These are phyloP conservation scores for Cercospora nicotianae DNA, from an alignment of 2,329 filamentous ascomycete genomes.

Conservation along the genomic window DNA sequence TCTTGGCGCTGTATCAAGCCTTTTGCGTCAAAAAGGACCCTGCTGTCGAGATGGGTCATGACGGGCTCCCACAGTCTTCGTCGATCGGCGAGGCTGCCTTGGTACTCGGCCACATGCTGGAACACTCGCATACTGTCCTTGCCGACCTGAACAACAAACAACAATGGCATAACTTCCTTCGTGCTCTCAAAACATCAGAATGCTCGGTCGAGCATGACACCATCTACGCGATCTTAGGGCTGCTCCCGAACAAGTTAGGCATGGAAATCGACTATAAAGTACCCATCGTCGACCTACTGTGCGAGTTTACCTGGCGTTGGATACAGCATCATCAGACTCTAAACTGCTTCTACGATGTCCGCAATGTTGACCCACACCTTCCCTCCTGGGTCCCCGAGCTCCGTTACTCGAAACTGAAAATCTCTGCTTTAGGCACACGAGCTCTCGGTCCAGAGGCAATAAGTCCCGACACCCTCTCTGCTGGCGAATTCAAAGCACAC, in stretches of 20 bases:
- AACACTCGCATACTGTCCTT: neutral
- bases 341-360: slow-evolving; percentile 11
- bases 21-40: neutral
- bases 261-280: slow-evolving; percentile 11
- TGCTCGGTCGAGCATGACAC: slow-evolving; percentile 11
- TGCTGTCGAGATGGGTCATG: neutral
- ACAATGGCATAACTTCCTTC: slow-evolving; percentile 6
- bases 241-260: slow-evolving; percentile 6
- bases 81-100: neutral
- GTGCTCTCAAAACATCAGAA: neutral
- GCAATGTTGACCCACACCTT: slow-evolving; percentile 4
- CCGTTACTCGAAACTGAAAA: neutral
- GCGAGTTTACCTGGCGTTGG: slow-evolving; percentile 9
- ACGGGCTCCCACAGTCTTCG: neutral
- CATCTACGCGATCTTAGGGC: slow-evolving; percentile 9
- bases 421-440: neutral
- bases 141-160: slow-evolving; percentile 2
- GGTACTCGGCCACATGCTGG: neutral
- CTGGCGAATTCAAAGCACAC: slow-evolving; percentile 7
- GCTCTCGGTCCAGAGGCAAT: slow-evolving; percentile 8
- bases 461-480: slow-evolving; percentile 8
- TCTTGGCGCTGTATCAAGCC: neutral
- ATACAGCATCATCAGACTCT: neutral
- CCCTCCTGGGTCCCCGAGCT: slow-evolving; percentile 13
- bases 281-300: slow-evolving; percentile 3